Evolutionary conservation across 371 early-diverging fungal genomes (phyloP), one percentile per base, ranked within the genome.

Genomic region (Mucor piriformis): DNA sequence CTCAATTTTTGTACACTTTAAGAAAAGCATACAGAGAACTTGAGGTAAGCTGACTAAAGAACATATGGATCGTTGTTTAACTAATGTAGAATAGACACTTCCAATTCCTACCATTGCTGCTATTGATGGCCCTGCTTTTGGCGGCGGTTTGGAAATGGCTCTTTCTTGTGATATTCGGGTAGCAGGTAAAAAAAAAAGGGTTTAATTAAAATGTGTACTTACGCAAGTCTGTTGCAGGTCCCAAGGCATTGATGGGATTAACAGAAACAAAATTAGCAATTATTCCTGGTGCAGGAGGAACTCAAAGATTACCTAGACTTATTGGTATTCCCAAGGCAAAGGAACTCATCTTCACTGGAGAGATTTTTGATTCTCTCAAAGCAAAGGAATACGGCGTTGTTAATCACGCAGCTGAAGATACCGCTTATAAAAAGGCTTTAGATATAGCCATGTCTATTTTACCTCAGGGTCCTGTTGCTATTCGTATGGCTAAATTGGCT

Each of bases 241-340:
- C 76, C 6, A 72, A 81, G 42, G 92, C 95, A 32, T 85, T 88
- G 66, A 76, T 98, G 50, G 97, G 97, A 1, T 79, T 98, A 46
- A 93, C 95, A 0, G 98, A 98, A 73, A 96, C 97, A 2, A 86
- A 84, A 53, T 79, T 97, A n/a, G 97, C 94, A 34, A 97, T 98
- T 60, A 97, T 98, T 55, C 98, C 98, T 20, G 98, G 96, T 37
- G 97, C 98, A 33, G 98, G 98, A 32, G 98, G 98, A 47, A 96
- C 98, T 8, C 95, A 96, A 77, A 81, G 97, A 37, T 76, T 97
- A 37, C 86, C 95, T 18, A 85, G 94, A 25, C 65, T 97, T 38
- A 89, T 98, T 53, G 98, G 98, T 2, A 61, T 85, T 23, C 81
- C 95, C 16, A 87, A 86, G 52, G 93, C 97, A 0, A 98, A 98